Percentiles rank a stretch among this genome's conserved stretches.
Conservation (phyloP, 2,329 filamentous ascomycete genomes). For the Chrysoporthe cubensis region DNA sequence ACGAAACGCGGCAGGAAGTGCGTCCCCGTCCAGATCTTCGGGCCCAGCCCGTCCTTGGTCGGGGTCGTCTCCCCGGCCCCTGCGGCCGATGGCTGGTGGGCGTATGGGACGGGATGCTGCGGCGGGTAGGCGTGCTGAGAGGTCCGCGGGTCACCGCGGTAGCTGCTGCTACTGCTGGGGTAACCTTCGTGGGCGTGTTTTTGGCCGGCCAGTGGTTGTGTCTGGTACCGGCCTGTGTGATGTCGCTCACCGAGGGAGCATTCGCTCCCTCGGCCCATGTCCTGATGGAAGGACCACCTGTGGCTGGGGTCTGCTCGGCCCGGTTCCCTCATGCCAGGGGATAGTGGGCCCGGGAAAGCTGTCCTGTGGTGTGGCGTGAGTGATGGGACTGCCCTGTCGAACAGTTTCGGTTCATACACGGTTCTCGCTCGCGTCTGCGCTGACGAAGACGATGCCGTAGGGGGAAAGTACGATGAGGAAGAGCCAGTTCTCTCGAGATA, state of each 20-base stretch:
- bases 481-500: constrained; percentile 44
- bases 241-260: constrained; percentile 52
- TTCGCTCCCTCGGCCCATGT: constrained; percentile 45
- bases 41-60: constrained; percentile 64
- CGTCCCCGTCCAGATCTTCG: constrained; percentile 71
- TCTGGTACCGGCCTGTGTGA: constrained; percentile 28
- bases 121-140: constrained; percentile 29
- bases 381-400: constrained; percentile 44
- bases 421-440: constrained; percentile 44
- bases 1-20: constrained; percentile 71
- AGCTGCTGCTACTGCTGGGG: constrained; percentile 16
- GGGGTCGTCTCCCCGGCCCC: constrained; percentile 48
- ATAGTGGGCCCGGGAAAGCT: constrained; percentile 49
- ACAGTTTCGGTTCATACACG: constrained; percentile 50
- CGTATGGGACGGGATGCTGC: constrained; percentile 29
- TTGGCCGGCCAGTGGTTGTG: constrained; percentile 43
- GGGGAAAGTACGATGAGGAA: constrained; percentile 55
- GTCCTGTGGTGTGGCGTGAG: constrained; percentile 37
- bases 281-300: constrained; percentile 46
- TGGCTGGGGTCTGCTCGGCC: constrained; percentile 43
- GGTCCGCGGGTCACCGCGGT: constrained; percentile 33
- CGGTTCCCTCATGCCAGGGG: constrained; percentile 48
- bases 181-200: constrained; percentile 38
- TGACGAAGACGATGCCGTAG: constrained; percentile 39
- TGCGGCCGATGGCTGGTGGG: constrained; percentile 34